Evolutionary conservation across 1,139 yeast species (phyloP), one percentile per base, ranked within the genome.

Genomic region (Kodamaea suecica): DNA sequence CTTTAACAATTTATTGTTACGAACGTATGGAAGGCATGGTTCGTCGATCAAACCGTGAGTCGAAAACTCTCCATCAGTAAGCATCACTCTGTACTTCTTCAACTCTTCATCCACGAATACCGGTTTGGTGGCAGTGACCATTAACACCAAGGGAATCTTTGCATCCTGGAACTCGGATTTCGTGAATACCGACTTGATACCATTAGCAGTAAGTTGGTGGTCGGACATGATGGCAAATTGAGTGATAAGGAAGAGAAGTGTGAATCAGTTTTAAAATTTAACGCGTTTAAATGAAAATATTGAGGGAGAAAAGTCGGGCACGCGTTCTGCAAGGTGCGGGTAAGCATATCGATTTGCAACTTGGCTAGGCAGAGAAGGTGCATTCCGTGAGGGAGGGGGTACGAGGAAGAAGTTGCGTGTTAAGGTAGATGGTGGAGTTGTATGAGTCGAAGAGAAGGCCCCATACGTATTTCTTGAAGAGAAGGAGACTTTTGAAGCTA

Each of bases 31-130:
- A 36, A 75, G 73, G 44, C 78, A 73, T 28, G 67, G 69, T 34
- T 81, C 80, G 49, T 81, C 81, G 46, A 82, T 68, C 34, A 83
- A 71, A 1, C 84, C 85, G 49, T 83, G 85, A 39, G 79, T 67
- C 27, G 72, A 66, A 53, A 70, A 78, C 14, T 59, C 61, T 17
- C 92, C 90, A 58, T 83, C 94, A 35, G 77, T 76, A 36, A 83
- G 57, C 61, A 82, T 63, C 30, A 78, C 62, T 45, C 85, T 66
- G 38, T 73, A 64, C 50, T 79, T 65, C 39, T 70, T 67, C 31
- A 60, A 50, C 27, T 76, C 76, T 13, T 57, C 54, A 13, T 67
- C 74, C 42, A 61, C 61, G 27, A 61, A 59, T 35, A 67, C 63
- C 9, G 65, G 69, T 46, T 67, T 74, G 38, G 70, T 61, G 47